Evolutionary conservation across 176 grass and related monocot species (phyloP), one percentile per base, ranked within the genome.

Genomic region (Chrysopogon serrulatus): DNA sequence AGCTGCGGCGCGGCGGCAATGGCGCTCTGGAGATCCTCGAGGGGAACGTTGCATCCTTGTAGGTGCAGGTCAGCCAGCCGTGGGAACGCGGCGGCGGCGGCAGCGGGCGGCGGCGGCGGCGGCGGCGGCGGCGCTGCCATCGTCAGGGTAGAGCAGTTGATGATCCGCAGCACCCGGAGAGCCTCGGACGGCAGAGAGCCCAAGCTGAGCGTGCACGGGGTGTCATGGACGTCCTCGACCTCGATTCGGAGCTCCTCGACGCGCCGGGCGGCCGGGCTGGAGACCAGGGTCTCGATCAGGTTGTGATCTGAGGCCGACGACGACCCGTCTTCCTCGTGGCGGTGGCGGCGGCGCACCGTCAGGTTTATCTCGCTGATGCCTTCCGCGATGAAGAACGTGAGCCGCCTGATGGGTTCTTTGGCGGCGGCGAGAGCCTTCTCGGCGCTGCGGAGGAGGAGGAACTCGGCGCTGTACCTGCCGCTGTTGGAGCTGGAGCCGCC

Each of bases 1-100:
- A 83, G 69, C 28, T 42, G 54, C 21, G 81, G 81, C 1, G 69
- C 37, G 28, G 56, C 59, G 54, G 61, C 26, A 4, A 83, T 10
- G 37, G 60, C 2, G 27, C 30, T 28, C 56, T 36, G 69, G n/a
- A 64, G 40, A 27, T 61, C 47, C 28, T 1, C 5, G 13, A 64
- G 6, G 11, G 6, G 10, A 27, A 74, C 13, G 41, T 16, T 0
- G 81, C 81, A 73, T 13, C 40, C 5, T 8, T 13, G 69, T 18
- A 73, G 39, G 27, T 47, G 56, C 10, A 73, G 68, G 12, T 43
- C 49, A 23, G 39, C 27, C 49, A 72, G 36, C 18, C 26, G 49
- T 5, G 51, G 80, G 37, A 82, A 72, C 3, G 26, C 24, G 51
- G 26, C 34, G 47, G 48, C 66, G 32, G 13, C 11, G 41, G 13